These are phyloP conservation scores for Suhomyces chickasaworum DNA, from an alignment of 1,139 yeast genomes.

Conservation along the genomic window DNA sequence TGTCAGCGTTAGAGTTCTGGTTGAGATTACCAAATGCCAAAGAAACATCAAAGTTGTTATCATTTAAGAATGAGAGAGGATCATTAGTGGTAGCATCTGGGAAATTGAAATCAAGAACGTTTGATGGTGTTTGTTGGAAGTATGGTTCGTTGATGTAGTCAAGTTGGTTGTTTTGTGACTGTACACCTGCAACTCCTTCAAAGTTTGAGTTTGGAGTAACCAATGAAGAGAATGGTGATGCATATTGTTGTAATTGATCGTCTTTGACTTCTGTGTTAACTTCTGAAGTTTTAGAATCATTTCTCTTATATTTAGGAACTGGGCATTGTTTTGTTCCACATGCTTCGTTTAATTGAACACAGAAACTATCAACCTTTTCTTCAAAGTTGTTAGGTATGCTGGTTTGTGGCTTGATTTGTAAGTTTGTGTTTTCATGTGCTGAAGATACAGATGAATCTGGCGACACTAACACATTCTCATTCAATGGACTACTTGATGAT, in stretches of 20 bases:
- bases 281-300: conserved; percentile 16
- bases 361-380: conserved; percentile 61
- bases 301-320: conserved; percentile 51
- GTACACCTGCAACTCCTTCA: neutral
- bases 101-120: conserved; percentile 13
- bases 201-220: conserved; percentile 21
- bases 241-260: conserved; percentile 11
- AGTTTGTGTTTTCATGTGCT: conserved; percentile 10
- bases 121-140: conserved; percentile 20
- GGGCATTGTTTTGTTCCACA: conserved; percentile 82
- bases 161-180: conserved; percentile 1
- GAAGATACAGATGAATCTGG: conserved; percentile 35
- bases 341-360: conserved; percentile 72
- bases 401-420: conserved; percentile 14
- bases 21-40: conserved; percentile 41
- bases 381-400: conserved; percentile 35
- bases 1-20: conserved; percentile 9
- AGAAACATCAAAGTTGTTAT: conserved; percentile 51
- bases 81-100: conserved; percentile 22
- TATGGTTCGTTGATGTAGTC: conserved; percentile 33
- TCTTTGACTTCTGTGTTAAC: conserved; percentile 9
- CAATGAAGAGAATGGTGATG: conserved; percentile 27
- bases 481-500: conserved; percentile 43
- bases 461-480: conserved; percentile 41
- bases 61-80: conserved; percentile 50